Evolutionary conservation across 2,329 filamentous ascomycete species (phyloP), one percentile per base, ranked within the genome.

Genomic region (Epichloe amarillans): DNA sequence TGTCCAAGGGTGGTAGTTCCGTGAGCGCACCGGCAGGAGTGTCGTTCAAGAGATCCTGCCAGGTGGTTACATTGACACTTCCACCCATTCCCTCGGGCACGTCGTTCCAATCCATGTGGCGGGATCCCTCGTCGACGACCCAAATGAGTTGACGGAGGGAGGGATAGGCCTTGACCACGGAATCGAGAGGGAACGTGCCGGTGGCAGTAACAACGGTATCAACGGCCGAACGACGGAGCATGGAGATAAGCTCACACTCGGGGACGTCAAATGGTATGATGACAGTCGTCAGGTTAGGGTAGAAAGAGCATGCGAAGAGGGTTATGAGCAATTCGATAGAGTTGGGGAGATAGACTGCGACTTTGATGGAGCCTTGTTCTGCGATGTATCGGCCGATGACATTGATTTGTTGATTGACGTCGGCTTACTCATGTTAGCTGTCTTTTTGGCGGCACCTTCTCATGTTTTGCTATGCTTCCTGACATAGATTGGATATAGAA

Each of bases 81-180:
- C 84, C 79, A 15, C 84, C 84, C 51, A 84, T 83, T 48, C 86
- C 84, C 61, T 84, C 79, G 11, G 90, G 89, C 2, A 90, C 80
- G 63, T 91, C 87, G 59, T 88, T 90, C 90, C 91, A 98, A 67
- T 95, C 90, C 76, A 98, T 85, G 64, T 97, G 91, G 58, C 82
- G 80, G 70, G 83, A 96, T 41, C 88, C 88, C 61, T 88, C 80
- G 60, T 96, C 91, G 5, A 94, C 88, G 12, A 96, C 90, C 88
- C 90, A 97, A 58, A 96, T 79, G 35, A 95, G 75, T 58, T 89
- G 81, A 54, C 82, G 83, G 44, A 98, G 75, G 38, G 77, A 75
- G 5, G 83, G 76, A 60, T 86, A 88, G 49, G 73, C 76, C 60
- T 83, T 79, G 49, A 82, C 76, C 12, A 95, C 77, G 38, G 77